These are phyloP conservation scores for Leccinum pseudoinsigne DNA, from an alignment of 1,284 basidiomycete species.

Conservation along the genomic window DNA sequence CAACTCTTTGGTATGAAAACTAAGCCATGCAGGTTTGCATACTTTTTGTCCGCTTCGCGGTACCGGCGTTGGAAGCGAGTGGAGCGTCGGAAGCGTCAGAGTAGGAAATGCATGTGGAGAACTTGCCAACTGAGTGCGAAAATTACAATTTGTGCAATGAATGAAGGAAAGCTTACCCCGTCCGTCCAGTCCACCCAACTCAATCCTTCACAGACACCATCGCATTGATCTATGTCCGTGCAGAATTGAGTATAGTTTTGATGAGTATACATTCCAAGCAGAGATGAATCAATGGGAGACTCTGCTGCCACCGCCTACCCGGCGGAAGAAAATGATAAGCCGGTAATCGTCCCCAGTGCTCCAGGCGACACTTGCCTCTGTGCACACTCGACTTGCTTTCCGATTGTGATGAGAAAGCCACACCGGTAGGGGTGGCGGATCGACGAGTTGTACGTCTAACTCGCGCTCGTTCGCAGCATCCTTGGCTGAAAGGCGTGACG, in stretches of 20 bases:
- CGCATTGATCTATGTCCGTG: conserved; percentile 74
- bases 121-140: conserved; percentile 70
- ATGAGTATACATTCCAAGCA: conserved; percentile 90
- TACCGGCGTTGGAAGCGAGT: conserved; percentile 87
- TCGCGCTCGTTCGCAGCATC: conserved; percentile 58
- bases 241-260: conserved; percentile 86
- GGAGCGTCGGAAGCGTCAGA: conserved; percentile 66
- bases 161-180: conserved; percentile 51
- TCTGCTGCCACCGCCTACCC: conserved; percentile 75
- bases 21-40: conserved; percentile 76
- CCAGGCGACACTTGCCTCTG: conserved; percentile 59
- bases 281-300: conserved; percentile 87
- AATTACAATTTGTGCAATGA: not conserved
- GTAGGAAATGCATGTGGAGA: conserved; percentile 83
- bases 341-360: not conserved
- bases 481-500: conserved; percentile 50
- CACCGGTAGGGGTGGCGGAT: conserved; percentile 52
- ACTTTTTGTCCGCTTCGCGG: conserved; percentile 76
- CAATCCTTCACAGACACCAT: conserved; percentile 72
- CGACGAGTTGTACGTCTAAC: conserved; percentile 50
- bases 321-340: not conserved
- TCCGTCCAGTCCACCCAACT: conserved; percentile 80
- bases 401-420: conserved; percentile 64
- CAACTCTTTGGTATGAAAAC: conserved; percentile 51
- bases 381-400: conserved; percentile 75